Evolutionary conservation across 345 rosid species (phyloP).

Genomic region (Eucalyptus dawsonii): DNA sequence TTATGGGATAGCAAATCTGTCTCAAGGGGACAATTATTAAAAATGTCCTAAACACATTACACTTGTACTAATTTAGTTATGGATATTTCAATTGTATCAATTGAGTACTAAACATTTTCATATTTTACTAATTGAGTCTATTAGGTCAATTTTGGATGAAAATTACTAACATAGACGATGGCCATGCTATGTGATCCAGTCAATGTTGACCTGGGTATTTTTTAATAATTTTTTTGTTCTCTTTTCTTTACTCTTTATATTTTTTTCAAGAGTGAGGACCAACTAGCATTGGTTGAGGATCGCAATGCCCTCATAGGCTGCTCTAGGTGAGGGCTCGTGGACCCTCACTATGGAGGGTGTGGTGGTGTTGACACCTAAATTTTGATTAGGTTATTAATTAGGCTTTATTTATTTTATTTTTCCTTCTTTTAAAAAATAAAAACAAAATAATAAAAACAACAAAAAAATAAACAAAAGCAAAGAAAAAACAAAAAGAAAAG

Average conservation of each 20-base stretch:
- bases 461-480: no score
- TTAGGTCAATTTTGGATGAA: no score
- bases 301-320: background rate
- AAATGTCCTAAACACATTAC: background rate
- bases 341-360: background rate
- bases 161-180: fast-evolving
- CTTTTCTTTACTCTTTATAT: background rate
- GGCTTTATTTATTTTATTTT: no score
- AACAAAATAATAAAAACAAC: no score
- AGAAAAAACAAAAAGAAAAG: no score
- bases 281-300: fast-evolving
- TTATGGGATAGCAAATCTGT: background rate
- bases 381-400: no score
- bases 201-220: fast-evolving
- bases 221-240: no score
- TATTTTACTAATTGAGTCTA: background rate
- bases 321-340: background rate
- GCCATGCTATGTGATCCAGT: no score
- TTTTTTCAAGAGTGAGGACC: background rate
- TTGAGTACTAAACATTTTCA: no score
- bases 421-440: no score
- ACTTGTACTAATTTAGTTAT: background rate
- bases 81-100: no score
- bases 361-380: no score
- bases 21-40: background rate